Conservation (phyloP, 225 moss, liverwort and hornwort species). For the Ulota crispa region DNA sequence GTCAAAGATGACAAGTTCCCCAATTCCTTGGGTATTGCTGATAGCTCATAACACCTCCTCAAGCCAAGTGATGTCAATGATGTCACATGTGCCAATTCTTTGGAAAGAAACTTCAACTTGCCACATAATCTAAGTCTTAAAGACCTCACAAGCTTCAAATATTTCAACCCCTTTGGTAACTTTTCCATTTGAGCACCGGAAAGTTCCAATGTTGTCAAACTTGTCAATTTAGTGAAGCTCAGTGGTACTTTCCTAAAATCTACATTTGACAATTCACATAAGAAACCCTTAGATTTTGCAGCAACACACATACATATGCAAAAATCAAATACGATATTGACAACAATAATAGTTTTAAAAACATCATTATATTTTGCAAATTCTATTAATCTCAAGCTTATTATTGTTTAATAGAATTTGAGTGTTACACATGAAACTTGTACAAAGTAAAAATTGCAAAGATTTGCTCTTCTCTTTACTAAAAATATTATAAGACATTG, state of each 20-base stretch:
- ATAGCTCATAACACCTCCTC: rapidly evolving
- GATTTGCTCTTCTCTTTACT: too few species aligned
- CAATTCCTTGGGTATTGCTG: too few species aligned
- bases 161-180: background rate
- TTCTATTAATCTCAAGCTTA: too few species aligned
- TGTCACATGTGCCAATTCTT: rapidly evolving
- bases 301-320: rapidly evolving
- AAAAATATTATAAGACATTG: too few species aligned
- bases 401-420: too few species aligned
- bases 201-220: background rate
- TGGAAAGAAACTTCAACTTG: rapidly evolving
- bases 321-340: too few species aligned
- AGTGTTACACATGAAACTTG: too few species aligned
- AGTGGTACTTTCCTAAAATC: rapidly evolving
- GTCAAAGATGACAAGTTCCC: too few species aligned
- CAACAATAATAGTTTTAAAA: background rate
- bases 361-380: too few species aligned
- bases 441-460: too few species aligned
- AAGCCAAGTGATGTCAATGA: too few species aligned
- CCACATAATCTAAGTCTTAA: background rate
- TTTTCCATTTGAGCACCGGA: background rate
- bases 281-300: too few species aligned
- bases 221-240: rapidly evolving
- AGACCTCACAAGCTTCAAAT: background rate
- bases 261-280: background rate